Evolutionary conservation across 148 eudicot genomes (phyloP), one percentile per base, ranked within the genome.

Genomic region (Chenopodium quinoa): DNA sequence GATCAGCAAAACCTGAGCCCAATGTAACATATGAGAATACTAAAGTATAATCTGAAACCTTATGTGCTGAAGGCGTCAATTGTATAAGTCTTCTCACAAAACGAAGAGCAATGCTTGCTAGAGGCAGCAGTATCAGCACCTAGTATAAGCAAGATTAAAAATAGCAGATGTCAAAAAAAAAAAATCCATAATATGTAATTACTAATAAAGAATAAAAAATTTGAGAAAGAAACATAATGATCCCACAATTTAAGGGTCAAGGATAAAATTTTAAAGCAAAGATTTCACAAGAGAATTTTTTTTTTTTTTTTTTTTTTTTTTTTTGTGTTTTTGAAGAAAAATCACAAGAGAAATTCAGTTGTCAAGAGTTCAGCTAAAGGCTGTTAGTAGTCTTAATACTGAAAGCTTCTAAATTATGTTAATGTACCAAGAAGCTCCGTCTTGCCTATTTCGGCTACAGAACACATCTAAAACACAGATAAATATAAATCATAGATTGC

Each of bases 71-170:
- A 60, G 99, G 99, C 46, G 91, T 91, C 87, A 94, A 82, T 58
- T 96, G 90, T 75, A 94, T 86, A 79, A 96, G 87, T 90, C 92
- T 89, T 90, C 85, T 92, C 62, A 96, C 90, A 65, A 91, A 79
- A 31, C 99, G 93, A 62, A 82, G 86, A 73, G 99, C 99, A 86
- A 94, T 88, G 85, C 95, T 93, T 82, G 94, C 93, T 40, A 92
- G 79, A 17, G 99, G 99, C 82, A 94, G 88, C 76, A 97, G 87
- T 83, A 94, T 86, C 86, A 96, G 80, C 78, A 96, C 91, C 99
- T 96, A 85, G 40, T 85, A 73, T 79, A 82, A 46, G 37, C 65
- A 71, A 23, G 19, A 10, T 80, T 19, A 22, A 47, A 72, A 16
- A 71, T 31, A 65, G 70, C 48, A 64, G 74, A 47, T 52, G 25